Evolutionary conservation across 148 eudicot species (phyloP).

Genomic region (Persicaria maculosa): DNA sequence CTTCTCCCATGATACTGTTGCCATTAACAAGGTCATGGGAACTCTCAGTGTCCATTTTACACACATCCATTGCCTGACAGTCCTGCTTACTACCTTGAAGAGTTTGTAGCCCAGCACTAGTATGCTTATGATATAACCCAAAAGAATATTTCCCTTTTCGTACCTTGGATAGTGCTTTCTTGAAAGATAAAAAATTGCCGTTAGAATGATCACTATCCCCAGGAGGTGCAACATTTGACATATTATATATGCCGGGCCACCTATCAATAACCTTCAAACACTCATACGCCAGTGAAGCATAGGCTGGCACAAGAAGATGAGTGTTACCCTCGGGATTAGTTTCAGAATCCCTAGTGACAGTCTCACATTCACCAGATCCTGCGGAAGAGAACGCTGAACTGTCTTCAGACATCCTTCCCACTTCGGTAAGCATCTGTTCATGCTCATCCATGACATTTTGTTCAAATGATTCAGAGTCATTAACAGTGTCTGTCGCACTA

Average conservation of each 20-base stretch:
- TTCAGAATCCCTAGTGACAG: constrained; percentile 23
- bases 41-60: constrained; percentile 17
- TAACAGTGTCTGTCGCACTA: constrained; percentile 30
- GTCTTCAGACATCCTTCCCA: constrained; percentile 75
- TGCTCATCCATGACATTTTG: constrained; percentile 47
- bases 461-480: constrained; percentile 21
- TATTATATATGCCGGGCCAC: constrained; percentile 56
- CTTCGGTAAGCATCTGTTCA: constrained; percentile 73
- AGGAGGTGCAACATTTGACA: constrained; percentile 29
- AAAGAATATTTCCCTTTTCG: constrained; percentile 39
- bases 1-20: constrained; percentile 37
- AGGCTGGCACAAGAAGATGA: constrained; percentile 28
- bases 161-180: constrained; percentile 48
- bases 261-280: constrained; percentile 67
- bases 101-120: background rate
- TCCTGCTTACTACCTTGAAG: background rate
- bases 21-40: constrained; percentile 22
- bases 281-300: constrained; percentile 48
- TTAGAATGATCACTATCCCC: constrained; percentile 25
- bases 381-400: constrained; percentile 57
- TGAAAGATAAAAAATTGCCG: constrained; percentile 44
- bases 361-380: constrained; percentile 27
- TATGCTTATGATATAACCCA: constrained; percentile 26
- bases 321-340: constrained; percentile 20
- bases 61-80: constrained; percentile 20